phyloP scores from a whole-genome alignment of 2,329 filamentous ascomycete species.

The Penicillium sp. region DNA sequence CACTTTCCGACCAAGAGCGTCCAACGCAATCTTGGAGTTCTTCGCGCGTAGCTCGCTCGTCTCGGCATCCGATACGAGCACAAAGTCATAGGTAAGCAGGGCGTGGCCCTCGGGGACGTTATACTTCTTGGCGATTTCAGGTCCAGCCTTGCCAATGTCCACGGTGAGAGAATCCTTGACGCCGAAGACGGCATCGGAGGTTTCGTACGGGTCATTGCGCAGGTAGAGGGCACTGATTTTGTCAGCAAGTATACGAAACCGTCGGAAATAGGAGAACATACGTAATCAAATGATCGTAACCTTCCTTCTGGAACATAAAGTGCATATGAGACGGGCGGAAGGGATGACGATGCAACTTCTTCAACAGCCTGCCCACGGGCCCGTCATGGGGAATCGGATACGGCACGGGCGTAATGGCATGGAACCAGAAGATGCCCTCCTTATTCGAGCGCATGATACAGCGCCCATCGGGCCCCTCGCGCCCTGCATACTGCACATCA shows the following conservation, averaged over 20 bases:
- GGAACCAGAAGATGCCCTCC: conserved; percentile 79
- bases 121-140: conserved; percentile 59
- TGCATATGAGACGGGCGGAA: conserved; percentile 78
- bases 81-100: conserved; percentile 71
- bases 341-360: conserved; percentile 67
- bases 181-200: conserved; percentile 80
- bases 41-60: conserved; percentile 64
- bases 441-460: conserved; percentile 68
- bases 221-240: conserved; percentile 68
- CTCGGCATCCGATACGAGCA: conserved; percentile 70
- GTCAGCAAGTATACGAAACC: background rate
- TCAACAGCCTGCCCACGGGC: conserved; percentile 72
- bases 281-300: conserved; percentile 80
- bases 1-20: conserved; percentile 64
- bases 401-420: conserved; percentile 76
- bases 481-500: conserved; percentile 71
- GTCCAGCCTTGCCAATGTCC: conserved; percentile 56
- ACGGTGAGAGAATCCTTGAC: conserved; percentile 79
- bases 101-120: conserved; percentile 62
- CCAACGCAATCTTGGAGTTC: conserved; percentile 65
- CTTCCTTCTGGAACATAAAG: conserved; percentile 82
- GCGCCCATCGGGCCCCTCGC: conserved; percentile 66
- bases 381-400: conserved; percentile 85
- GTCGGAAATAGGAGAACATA: conserved; percentile 46
- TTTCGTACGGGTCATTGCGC: conserved; percentile 76